phyloP scores from a whole-genome alignment of 2,329 filamentous ascomycete genomes.

The Penicillium sp. region DNA sequence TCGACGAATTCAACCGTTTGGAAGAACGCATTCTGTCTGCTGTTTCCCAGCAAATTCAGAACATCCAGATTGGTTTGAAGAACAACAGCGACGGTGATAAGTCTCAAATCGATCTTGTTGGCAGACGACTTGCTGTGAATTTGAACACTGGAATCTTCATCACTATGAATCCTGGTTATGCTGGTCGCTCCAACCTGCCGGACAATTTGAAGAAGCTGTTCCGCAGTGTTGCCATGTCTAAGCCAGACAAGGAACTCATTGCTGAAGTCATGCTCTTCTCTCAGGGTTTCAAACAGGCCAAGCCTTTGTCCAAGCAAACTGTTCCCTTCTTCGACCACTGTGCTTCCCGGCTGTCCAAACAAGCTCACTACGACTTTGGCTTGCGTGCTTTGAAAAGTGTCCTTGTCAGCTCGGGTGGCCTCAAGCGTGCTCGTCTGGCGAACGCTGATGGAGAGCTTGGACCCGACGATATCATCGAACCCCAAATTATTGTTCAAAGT shows the following conservation, averaged over 20 bases:
- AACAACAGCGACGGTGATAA: conserved; percentile 79
- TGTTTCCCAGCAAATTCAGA: conserved; percentile 98
- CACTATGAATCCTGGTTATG: conserved; percentile 99
- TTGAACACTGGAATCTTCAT: conserved; percentile 98
- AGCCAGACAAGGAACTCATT: conserved; percentile 98
- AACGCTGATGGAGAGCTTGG: conserved; percentile 58
- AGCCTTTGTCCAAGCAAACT: conserved; percentile 88
- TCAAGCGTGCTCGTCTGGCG: conserved; percentile 81
- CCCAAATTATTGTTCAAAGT: conserved; percentile 98
- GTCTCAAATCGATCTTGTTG: conserved; percentile 90
- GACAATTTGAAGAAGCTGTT: conserved; percentile 99
- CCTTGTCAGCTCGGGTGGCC: conserved; percentile 87
- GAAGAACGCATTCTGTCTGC: conserved; percentile 97
- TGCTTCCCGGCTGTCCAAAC: conserved; percentile 77
- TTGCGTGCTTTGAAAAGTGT: conserved; percentile 98
- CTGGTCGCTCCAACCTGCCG: conserved; percentile 93
- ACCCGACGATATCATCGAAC: conserved; percentile 76
- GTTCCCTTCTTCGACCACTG: conserved; percentile 99
- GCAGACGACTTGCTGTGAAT: conserved; percentile 86
- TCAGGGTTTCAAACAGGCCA: conserved; percentile 96
- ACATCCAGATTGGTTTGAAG: conserved; percentile 94
- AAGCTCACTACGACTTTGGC: conserved; percentile 98
- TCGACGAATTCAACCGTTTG: conserved; percentile 99
- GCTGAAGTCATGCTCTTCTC: conserved; percentile 99
- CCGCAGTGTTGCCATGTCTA: conserved; percentile 99